phyloP scores from a whole-genome alignment of 1,284 basidiomycete genomes.

The Inonotus hispidus region DNA sequence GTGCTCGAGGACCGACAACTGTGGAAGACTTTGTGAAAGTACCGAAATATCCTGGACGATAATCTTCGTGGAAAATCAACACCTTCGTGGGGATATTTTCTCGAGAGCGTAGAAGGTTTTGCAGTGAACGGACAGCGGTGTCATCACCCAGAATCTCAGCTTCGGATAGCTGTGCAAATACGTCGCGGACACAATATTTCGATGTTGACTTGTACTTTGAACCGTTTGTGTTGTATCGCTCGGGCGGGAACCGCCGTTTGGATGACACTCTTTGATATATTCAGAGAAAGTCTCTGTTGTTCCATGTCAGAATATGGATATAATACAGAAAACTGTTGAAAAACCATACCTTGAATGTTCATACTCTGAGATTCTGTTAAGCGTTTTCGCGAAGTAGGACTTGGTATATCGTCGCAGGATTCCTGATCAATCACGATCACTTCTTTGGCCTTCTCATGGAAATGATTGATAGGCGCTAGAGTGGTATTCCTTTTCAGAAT shows the following conservation, averaged over 20 bases:
- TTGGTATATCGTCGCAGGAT: constrained; percentile 24
- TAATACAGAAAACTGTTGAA: background rate
- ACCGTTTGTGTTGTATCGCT: background rate
- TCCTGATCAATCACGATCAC: constrained; percentile 53
- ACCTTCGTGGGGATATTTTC: constrained; percentile 61
- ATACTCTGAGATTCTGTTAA: background rate
- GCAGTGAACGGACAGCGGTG: constrained; percentile 49
- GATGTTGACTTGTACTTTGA: constrained; percentile 28
- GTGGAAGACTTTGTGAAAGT: constrained; percentile 78
- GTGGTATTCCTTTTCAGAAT: constrained; percentile 64
- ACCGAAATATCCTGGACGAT: constrained; percentile 79
- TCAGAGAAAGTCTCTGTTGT: constrained; percentile 1
- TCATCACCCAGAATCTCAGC: constrained; percentile 72
- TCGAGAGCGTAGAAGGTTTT: constrained; percentile 52
- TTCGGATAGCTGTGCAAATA: constrained; percentile 57
- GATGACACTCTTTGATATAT: constrained; percentile 1
- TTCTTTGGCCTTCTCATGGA: constrained; percentile 39
- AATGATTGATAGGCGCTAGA: constrained; percentile 69
- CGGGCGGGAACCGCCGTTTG: background rate
- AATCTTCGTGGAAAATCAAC: constrained; percentile 70
- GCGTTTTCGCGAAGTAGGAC: background rate
- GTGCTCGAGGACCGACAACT: constrained; percentile 66
- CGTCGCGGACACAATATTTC: constrained; percentile 46
- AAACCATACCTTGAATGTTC: background rate
- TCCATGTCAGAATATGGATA: background rate